phyloP scores from a whole-genome alignment of 768 basidiomycete genomes.

The Leucocoprinus birnbaumii region DNA sequence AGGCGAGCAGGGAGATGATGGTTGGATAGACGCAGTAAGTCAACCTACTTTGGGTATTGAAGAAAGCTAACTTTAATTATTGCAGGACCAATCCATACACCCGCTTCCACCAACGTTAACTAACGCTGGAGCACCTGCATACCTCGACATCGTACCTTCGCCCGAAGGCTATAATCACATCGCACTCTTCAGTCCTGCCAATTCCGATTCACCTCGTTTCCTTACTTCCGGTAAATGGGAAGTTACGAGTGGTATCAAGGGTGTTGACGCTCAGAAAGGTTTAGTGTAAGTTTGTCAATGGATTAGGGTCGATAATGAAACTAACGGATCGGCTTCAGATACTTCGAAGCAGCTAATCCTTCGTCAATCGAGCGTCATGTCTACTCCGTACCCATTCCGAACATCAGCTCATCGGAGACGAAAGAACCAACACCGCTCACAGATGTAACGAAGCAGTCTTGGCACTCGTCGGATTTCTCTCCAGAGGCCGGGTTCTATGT shows the following conservation, averaged over 20 bases:
- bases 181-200: constrained; percentile 83
- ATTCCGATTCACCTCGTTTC: constrained; percentile 68
- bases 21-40: constrained; percentile 90
- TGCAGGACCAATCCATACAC: constrained; percentile 61
- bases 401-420: constrained; percentile 29
- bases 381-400: constrained; percentile 75
- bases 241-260: constrained; percentile 71
- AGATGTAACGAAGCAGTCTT: constrained; percentile 49
- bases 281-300: constrained; percentile 78
- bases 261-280: constrained; percentile 63
- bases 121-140: constrained; percentile 52
- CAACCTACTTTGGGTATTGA: background rate
- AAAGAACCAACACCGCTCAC: constrained; percentile 48
- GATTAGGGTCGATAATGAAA: background rate
- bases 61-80: background rate
- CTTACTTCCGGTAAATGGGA: constrained; percentile 91
- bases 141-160: constrained; percentile 88
- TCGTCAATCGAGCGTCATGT: constrained; percentile 81
- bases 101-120: constrained; percentile 47
- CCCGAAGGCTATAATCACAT: constrained; percentile 87
- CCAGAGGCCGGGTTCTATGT: constrained; percentile 85
- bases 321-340: constrained; percentile 43
- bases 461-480: constrained; percentile 73
- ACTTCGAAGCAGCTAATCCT: constrained; percentile 85
- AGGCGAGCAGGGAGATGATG: constrained; percentile 87